A percentile compares a stretch with the other conserved stretches of the same genome.
Evolutionary conservation across 225 moss, liverwort and hornwort species (phyloP).

Genomic region (Thuidium tamariscinum): DNA sequence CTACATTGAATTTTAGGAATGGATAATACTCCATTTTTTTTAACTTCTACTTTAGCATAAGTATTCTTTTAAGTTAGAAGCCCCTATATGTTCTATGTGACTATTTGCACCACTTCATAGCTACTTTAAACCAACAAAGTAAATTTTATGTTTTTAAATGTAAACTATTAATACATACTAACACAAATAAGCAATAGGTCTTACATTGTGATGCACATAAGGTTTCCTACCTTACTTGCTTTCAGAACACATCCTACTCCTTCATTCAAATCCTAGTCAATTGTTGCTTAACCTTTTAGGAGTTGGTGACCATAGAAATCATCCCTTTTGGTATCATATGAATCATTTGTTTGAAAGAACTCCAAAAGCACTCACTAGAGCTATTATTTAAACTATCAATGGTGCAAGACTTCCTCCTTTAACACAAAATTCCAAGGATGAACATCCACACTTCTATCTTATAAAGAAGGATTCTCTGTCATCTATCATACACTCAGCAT

Average conservation of each 20-base stretch:
- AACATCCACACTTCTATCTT: background rate
- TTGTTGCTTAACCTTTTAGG: accelerated
- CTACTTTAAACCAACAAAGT: background rate
- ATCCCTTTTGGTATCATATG: accelerated
- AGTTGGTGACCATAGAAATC: accelerated
- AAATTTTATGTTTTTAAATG: background rate
- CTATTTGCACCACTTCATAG: background rate
- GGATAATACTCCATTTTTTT: too few relatives aligned
- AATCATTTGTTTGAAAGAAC: background rate
- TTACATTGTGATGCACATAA: background rate
- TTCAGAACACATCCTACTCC: background rate
- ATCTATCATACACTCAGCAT: accelerated
- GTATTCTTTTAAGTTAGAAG: too few relatives aligned
- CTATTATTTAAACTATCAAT: background rate
- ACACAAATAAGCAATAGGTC: background rate
- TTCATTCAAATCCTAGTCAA: background rate
- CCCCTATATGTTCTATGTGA: too few relatives aligned
- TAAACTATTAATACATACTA: background rate
- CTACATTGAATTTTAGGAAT: too few relatives aligned
- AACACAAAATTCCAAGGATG: background rate
- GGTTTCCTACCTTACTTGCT: background rate
- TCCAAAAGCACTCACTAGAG: background rate
- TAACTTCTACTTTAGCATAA: too few relatives aligned
- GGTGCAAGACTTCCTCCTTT: accelerated
- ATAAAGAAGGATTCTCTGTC: background rate